A percentile compares a stretch with the other conserved stretches of the same genome.
Conservation (phyloP, 2,329 filamentous ascomycete genomes). For the Aschersonia sp. region DNA sequence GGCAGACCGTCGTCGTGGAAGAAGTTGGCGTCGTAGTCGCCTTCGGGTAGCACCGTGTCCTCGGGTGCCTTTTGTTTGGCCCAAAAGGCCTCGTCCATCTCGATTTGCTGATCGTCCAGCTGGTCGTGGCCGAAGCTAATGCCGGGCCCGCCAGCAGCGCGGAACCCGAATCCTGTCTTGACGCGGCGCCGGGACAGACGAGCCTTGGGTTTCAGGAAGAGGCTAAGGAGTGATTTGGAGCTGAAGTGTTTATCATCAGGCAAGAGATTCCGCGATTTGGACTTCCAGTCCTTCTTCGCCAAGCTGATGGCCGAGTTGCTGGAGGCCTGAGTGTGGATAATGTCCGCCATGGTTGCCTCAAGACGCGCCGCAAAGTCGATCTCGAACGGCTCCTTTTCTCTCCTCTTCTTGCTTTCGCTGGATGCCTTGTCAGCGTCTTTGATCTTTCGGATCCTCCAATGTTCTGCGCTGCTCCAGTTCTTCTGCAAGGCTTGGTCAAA, state of each 20-base stretch:
- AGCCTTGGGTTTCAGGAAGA: conserved; percentile 92
- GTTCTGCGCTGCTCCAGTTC: conserved; percentile 96
- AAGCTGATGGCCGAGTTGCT: conserved; percentile 72
- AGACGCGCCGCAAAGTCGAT: conserved; percentile 79
- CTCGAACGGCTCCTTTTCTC: conserved; percentile 93
- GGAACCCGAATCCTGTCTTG: conserved; percentile 27
- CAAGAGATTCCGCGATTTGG: conserved; percentile 80
- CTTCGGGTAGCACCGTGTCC: conserved; percentile 44
- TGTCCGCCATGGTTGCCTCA: conserved; percentile 53
- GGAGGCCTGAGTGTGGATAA: conserved; percentile 67
- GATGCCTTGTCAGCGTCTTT: conserved; percentile 60
- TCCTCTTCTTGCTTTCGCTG: conserved; percentile 50
- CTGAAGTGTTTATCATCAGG: conserved; percentile 98
- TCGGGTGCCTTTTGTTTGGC: conserved; percentile 56
- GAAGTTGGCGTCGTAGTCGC: conserved; percentile 94
- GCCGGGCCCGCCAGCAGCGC: conserved; percentile 13
- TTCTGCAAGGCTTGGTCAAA: conserved; percentile 94
- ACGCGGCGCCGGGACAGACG: conserved; percentile 55
- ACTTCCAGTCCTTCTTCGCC: conserved; percentile 91
- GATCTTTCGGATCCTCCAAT: conserved; percentile 93
- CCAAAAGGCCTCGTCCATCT: conserved; percentile 96
- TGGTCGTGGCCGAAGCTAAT: conserved; percentile 22
- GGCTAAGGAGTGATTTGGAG: conserved; percentile 72
- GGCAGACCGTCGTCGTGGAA: conserved; percentile 80
- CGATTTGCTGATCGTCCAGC: conserved; percentile 46